Evolutionary conservation across 2,329 filamentous ascomycete species (phyloP).

Genomic region (Paecilomyces fulvus): DNA sequence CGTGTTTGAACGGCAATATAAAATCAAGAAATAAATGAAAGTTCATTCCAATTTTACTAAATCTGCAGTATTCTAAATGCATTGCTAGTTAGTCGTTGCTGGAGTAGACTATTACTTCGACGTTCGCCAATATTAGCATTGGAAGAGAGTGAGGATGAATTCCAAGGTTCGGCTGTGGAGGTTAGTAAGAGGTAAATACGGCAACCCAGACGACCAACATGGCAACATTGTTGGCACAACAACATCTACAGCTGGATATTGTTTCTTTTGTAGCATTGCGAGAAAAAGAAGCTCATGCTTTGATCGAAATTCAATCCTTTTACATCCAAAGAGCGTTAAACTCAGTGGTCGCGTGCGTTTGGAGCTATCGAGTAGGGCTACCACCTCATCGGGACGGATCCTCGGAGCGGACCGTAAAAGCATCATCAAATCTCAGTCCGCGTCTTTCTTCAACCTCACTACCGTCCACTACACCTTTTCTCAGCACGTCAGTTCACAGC

Average conservation of each 20-base stretch:
- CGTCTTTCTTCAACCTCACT: conserved; percentile 19
- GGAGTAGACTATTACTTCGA: too few relatives aligned
- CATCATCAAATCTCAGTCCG: conserved; percentile 21
- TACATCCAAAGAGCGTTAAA: not conserved
- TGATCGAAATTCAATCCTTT: not conserved
- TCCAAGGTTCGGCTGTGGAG: too few relatives aligned
- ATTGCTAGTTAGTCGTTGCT: too few relatives aligned
- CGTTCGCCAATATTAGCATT: too few relatives aligned
- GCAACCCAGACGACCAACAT: not conserved
- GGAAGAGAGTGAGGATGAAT: too few relatives aligned
- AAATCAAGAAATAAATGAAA: too few relatives aligned
- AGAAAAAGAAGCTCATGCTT: not conserved
- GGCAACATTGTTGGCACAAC: not conserved
- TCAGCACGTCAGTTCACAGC: conserved; percentile 17
- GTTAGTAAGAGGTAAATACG: not conserved
- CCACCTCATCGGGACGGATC: conserved; percentile 7
- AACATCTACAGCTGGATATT: not conserved
- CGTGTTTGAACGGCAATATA: too few relatives aligned
- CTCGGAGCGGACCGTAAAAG: conserved; percentile 33
- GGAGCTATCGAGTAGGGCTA: not conserved
- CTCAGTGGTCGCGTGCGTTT: not conserved
- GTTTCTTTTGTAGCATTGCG: not conserved
- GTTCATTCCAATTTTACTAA: too few relatives aligned
- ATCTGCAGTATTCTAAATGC: too few relatives aligned
- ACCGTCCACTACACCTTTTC: conserved; percentile 14